phyloP scores from a whole-genome alignment of 768 basidiomycete species.

The Pleurotus giganteus region DNA sequence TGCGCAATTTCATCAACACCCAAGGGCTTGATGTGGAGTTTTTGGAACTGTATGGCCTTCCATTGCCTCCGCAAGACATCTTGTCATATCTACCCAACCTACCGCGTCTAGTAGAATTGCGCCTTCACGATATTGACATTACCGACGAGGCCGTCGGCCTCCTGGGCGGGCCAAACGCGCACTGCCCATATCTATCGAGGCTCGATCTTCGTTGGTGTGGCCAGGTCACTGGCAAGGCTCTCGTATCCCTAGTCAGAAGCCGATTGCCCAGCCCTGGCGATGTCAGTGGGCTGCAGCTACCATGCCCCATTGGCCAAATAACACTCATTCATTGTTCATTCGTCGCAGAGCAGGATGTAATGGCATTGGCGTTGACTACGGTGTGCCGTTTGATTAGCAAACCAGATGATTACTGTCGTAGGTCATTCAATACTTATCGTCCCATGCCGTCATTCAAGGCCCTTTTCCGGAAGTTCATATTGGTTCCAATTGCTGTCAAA shows the following conservation, averaged over 20 bases:
- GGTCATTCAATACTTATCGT: slow-evolving; percentile 22
- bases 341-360: slow-evolving; percentile 52
- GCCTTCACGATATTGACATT: slow-evolving; percentile 59
- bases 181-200: slow-evolving; percentile 45
- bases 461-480: slow-evolving; percentile 27
- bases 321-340: slow-evolving; percentile 57
- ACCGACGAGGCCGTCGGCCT: slow-evolving; percentile 39
- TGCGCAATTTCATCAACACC: slow-evolving; percentile 17
- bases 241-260: slow-evolving; percentile 48
- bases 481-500: slow-evolving; percentile 49
- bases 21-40: slow-evolving; percentile 28
- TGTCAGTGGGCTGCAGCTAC: not conserved
- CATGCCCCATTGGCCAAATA: slow-evolving; percentile 38
- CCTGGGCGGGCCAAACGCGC: slow-evolving; percentile 34
- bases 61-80: slow-evolving; percentile 22
- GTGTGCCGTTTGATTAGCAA: slow-evolving; percentile 45
- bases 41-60: slow-evolving; percentile 23
- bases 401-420: slow-evolving; percentile 52
- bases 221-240: slow-evolving; percentile 46
- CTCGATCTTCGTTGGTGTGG: slow-evolving; percentile 63
- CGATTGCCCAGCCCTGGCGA: slow-evolving; percentile 20
- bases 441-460: not conserved
- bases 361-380: slow-evolving; percentile 45
- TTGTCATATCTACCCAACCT: slow-evolving; percentile 26
- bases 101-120: slow-evolving; percentile 42